Percentiles rank a stretch among this genome's conserved stretches.
phyloP scores from a whole-genome alignment of 2,329 filamentous ascomycete species.

The Emmonsiellopsis sp. region DNA sequence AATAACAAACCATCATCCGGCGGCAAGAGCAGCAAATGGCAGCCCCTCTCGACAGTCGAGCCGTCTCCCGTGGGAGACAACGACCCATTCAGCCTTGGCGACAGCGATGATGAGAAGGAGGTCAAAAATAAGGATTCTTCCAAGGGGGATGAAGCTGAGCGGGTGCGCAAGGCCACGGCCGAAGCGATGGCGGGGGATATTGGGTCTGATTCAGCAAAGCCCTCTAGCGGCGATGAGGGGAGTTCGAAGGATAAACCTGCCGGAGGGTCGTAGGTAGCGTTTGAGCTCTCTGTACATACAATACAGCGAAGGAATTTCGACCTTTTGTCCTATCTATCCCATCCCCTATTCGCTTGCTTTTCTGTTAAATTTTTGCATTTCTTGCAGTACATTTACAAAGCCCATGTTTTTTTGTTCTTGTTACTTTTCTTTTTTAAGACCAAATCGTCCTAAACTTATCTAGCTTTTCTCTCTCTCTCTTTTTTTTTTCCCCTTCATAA shows the following conservation, averaged over 20 bases:
- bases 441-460: too few species aligned
- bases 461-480: too few species aligned
- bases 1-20: conserved; percentile 40
- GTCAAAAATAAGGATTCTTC: conserved; percentile 48
- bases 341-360: too few species aligned
- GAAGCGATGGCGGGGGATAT: conserved; percentile 37
- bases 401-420: too few species aligned
- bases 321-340: too few species aligned
- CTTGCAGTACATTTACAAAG: too few species aligned
- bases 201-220: conserved; percentile 16
- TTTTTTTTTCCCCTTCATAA: too few species aligned
- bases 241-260: conserved; percentile 2
- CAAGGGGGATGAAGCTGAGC: conserved; percentile 47
- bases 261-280: not conserved
- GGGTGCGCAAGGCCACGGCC: conserved; percentile 54
- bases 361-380: too few species aligned
- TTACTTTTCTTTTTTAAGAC: too few species aligned
- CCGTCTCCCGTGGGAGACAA: conserved; percentile 79
- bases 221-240: not conserved
- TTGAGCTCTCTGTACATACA: not conserved
- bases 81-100: conserved; percentile 91
- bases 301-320: too few species aligned
- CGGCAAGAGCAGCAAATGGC: conserved; percentile 85
- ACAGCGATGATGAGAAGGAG: conserved; percentile 88
- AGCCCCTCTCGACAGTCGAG: conserved; percentile 78